phyloP scores from a whole-genome alignment of 2,329 filamentous ascomycete genomes.

The Cytospora paraplurivora region DNA sequence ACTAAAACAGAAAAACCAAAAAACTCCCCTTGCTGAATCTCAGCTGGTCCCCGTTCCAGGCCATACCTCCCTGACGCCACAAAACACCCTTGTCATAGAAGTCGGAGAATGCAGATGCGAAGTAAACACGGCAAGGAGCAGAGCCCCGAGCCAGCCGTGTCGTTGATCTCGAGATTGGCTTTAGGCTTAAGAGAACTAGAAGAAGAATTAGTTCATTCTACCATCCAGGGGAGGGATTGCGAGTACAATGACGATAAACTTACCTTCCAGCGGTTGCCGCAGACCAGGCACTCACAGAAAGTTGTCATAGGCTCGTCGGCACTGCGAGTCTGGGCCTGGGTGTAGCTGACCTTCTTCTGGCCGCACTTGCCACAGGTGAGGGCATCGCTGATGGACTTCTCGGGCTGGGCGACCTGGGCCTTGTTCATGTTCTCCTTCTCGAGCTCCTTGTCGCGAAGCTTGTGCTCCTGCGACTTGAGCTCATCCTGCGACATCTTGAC shows the following conservation, averaged over 20 bases:
- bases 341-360: slow-evolving; percentile 93
- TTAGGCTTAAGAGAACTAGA: slow-evolving; percentile 36
- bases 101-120: slow-evolving; percentile 4
- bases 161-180: not conserved
- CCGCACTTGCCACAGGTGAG: slow-evolving; percentile 91
- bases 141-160: not conserved
- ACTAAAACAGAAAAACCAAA: slow-evolving; percentile 10
- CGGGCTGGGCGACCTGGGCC: slow-evolving; percentile 88
- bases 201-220: slow-evolving; percentile 15
- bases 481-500: slow-evolving; percentile 88
- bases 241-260: slow-evolving; percentile 34
- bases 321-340: slow-evolving; percentile 90
- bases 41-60: slow-evolving; percentile 19
- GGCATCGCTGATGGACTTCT: slow-evolving; percentile 86
- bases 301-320: slow-evolving; percentile 93
- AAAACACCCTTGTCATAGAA: slow-evolving; percentile 23
- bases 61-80: slow-evolving; percentile 26
- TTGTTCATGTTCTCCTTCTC: slow-evolving; percentile 95
- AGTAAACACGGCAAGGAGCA: not conserved
- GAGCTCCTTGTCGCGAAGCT: slow-evolving; percentile 72
- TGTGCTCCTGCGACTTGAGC: slow-evolving; percentile 83
- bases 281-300: slow-evolving; percentile 71
- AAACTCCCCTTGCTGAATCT: slow-evolving; percentile 21
- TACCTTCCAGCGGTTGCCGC: slow-evolving; percentile 74
- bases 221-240: slow-evolving; percentile 30